Percentiles rank a stretch among this genome's conserved stretches.
These are phyloP conservation scores for Trifolium dubium DNA, from an alignment of 306 rosid species.

Conservation along the genomic window DNA sequence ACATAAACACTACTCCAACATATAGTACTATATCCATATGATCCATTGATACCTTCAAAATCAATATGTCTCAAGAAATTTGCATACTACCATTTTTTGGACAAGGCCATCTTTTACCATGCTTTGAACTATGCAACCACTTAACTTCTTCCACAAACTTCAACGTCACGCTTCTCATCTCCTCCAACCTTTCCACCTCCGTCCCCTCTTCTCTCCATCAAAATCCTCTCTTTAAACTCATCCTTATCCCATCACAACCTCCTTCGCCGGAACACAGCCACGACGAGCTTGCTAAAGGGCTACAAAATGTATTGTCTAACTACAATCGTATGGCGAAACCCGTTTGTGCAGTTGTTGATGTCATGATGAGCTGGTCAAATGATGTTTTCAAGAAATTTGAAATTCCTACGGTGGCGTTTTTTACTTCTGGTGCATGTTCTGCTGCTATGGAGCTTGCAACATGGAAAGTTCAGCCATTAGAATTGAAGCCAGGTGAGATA, in stretches of 20 bases:
- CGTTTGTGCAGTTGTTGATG: slow-evolving; percentile 59
- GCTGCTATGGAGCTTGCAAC: slow-evolving; percentile 58
- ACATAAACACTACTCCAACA: neutral
- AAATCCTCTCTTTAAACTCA: slow-evolving; percentile 52
- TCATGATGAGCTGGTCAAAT: slow-evolving; percentile 56
- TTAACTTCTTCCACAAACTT: slow-evolving; percentile 56
- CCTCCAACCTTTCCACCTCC: slow-evolving; percentile 52
- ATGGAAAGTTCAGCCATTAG: slow-evolving; percentile 57
- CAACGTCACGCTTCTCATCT: slow-evolving; percentile 46
- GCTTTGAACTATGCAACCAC: slow-evolving; percentile 67
- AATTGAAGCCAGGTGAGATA: slow-evolving; percentile 52
- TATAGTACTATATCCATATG: neutral
- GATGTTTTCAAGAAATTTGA: slow-evolving; percentile 48
- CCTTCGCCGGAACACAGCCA: slow-evolving; percentile 25
- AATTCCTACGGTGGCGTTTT: slow-evolving; percentile 57
- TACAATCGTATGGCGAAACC: slow-evolving; percentile 44
- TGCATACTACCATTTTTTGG: slow-evolving; percentile 63
- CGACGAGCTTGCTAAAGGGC: slow-evolving; percentile 25
- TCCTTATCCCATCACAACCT: slow-evolving; percentile 39
- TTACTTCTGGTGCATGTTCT: slow-evolving; percentile 69
- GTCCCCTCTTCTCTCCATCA: slow-evolving; percentile 57
- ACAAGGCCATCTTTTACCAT: slow-evolving; percentile 72
- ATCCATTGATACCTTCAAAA: neutral
- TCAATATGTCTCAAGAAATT: slow-evolving; percentile 53
- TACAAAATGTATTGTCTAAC: slow-evolving; percentile 46